Base-by-base conservation (phyloP, 2,329 filamentous ascomycete species). In the Colletotrichum cordylinicola region DNA sequence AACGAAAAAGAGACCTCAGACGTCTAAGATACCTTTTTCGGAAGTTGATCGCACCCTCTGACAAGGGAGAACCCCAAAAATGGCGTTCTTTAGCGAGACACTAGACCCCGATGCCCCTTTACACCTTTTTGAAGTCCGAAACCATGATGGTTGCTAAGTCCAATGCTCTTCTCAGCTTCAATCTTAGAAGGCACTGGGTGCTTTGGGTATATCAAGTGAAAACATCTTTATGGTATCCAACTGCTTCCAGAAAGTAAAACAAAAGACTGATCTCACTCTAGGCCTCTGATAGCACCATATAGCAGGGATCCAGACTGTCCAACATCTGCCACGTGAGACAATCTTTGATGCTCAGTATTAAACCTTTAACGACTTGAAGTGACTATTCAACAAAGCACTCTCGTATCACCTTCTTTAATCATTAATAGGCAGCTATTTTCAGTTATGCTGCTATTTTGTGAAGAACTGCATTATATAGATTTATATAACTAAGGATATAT, bases 381-480 rank as follows among this genome's bases (percentile, higher is more conserved):
- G 1, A 21, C 1, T 0, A 10, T 9, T 21, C 3, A 12, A 21
- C 43, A 52, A 52, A 52, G n/a, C n/a, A 21, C 0, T 52, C n/a
- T 2, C n/a, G 39, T n/a, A 48, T 21, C 43, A 52, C 43, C 2
- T 21, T 4, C n/a, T 52, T 52, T 13, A n/a, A 13, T 21, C 43
- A 21, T 0, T 13, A 6, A n/a, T 10, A 58, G 0, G 6, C 15
- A 16, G n/a, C 24, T 24, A 0, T 9, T 16, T 29, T 16, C n/a
- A n/a, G n/a, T n/a, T n/a, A n/a, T n/a, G n/a, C n/a, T n/a, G n/a
- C n/a, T n/a, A n/a, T n/a, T n/a, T n/a, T n/a, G n/a, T n/a, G n/a
- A n/a, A n/a, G n/a, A n/a, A n/a, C n/a, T n/a, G n/a, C n/a, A n/a
- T n/a, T n/a, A n/a, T n/a, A n/a, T n/a, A n/a, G n/a, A n/a, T n/a